Evolutionary conservation across 805 yeast genomes (phyloP).

Genomic region (Saccharomycopsis fibuligera): DNA sequence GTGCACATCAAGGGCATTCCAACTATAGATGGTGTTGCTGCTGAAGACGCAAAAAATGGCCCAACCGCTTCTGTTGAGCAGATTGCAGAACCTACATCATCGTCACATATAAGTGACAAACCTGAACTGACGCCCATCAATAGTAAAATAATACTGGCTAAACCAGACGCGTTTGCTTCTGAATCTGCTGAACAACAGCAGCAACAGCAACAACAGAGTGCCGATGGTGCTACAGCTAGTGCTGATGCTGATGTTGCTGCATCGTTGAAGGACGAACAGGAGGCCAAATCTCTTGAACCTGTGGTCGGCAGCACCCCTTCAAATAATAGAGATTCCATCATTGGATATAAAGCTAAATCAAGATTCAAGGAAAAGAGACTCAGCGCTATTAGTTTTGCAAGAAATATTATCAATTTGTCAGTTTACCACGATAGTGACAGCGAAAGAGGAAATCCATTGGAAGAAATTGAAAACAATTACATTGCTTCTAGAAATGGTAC

Average conservation of each 20-base stretch:
- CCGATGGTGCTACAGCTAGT: neutral
- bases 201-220: neutral
- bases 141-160: no score
- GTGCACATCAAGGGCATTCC: conserved; percentile 1
- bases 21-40: neutral
- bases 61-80: no score
- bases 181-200: no score
- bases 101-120: no score
- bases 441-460: neutral
- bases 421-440: conserved; percentile 16
- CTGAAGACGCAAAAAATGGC: neutral
- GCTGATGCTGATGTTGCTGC: neutral
- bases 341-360: neutral
- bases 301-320: no score
- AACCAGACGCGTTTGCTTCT: no score
- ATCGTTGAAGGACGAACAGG: neutral
- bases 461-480: neutral
- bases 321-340: neutral
- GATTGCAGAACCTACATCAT: no score
- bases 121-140: no score
- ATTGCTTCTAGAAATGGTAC: neutral
- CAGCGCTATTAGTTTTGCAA: conserved; percentile 16
- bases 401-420: conserved; percentile 16
- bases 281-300: neutral
- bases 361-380: conserved; percentile 4